These are phyloP conservation scores for Hansenula anomala DNA, from an alignment of 1,139 yeast species.

Conservation along the genomic window DNA sequence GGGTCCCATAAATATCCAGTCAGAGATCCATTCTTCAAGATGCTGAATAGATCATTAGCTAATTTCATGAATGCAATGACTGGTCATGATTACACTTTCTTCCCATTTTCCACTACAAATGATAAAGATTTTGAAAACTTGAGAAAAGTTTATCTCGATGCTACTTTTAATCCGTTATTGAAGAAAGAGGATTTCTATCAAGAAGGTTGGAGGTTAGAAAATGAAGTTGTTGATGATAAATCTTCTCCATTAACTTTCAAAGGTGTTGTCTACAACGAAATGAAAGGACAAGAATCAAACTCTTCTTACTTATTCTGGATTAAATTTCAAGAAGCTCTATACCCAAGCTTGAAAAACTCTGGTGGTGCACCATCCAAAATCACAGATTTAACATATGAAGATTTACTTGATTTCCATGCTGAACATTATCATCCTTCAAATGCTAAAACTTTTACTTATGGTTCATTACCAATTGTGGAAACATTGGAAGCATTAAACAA, in stretches of 20 bases:
- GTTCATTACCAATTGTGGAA: slow-evolving; percentile 60
- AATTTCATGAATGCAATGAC: slow-evolving; percentile 99
- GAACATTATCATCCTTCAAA: slow-evolving; percentile 86
- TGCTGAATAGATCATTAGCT: slow-evolving; percentile 83
- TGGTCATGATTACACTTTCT: slow-evolving; percentile 91
- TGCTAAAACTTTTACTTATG: slow-evolving; percentile 83
- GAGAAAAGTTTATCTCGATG: slow-evolving; percentile 84
- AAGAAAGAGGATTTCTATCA: slow-evolving; percentile 81
- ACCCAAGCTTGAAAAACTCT: slow-evolving; percentile 79
- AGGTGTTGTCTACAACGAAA: slow-evolving; percentile 96
- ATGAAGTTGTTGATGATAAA: slow-evolving; percentile 53
- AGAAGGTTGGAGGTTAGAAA: slow-evolving; percentile 98
- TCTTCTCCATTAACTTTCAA: slow-evolving; percentile 65
- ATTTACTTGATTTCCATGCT: slow-evolving; percentile 69
- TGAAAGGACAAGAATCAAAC: slow-evolving; percentile 96
- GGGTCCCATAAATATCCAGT: slow-evolving; percentile 91
- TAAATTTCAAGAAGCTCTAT: slow-evolving; percentile 78
- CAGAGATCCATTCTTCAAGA: slow-evolving; percentile 94
- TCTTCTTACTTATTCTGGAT: slow-evolving; percentile 83
- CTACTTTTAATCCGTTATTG: slow-evolving; percentile 79
- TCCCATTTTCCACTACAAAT: slow-evolving; percentile 95
- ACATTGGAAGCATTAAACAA: slow-evolving; percentile 57
- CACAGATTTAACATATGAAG: slow-evolving; percentile 68
- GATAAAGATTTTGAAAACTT: slow-evolving; percentile 73
- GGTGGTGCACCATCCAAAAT: slow-evolving; percentile 93